These are phyloP conservation scores for Elsinoe necatrix DNA, from an alignment of 2,329 filamentous ascomycete genomes.

Conservation along the genomic window DNA sequence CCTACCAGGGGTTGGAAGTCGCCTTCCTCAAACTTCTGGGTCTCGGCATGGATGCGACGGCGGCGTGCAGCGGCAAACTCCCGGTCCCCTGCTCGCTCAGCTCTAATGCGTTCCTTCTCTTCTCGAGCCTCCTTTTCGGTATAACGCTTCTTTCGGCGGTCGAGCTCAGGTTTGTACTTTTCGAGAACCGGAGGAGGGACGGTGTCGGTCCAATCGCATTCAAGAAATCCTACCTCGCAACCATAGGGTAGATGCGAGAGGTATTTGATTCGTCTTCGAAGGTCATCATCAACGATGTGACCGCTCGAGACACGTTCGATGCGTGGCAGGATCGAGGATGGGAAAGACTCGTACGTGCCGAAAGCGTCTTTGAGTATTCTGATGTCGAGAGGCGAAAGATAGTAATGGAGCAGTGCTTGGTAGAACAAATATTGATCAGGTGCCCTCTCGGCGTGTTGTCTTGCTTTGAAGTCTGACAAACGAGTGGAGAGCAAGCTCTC, in stretches of 20 bases:
- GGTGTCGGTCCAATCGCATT: constrained; percentile 92
- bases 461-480: constrained; percentile 38
- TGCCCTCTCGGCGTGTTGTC: constrained; percentile 36
- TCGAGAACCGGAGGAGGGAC: constrained; percentile 67
- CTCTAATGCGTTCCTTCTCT: constrained; percentile 73
- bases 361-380: constrained; percentile 86
- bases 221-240: constrained; percentile 83
- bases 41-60: constrained; percentile 45
- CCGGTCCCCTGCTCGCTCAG: constrained; percentile 69
- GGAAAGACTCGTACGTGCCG: constrained; percentile 71
- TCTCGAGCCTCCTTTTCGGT: constrained; percentile 76
- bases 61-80: constrained; percentile 60
- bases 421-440: constrained; percentile 72
- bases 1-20: constrained; percentile 37
- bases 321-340: constrained; percentile 73
- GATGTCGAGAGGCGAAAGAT: constrained; percentile 83
- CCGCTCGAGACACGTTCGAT: constrained; percentile 85
- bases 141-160: constrained; percentile 65
- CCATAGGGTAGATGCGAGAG: constrained; percentile 77
- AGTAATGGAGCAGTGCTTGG: constrained; percentile 76
- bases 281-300: constrained; percentile 74
- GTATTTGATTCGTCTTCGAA: constrained; percentile 79
- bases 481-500: constrained; percentile 33
- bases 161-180: constrained; percentile 67
- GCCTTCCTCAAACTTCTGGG: constrained; percentile 44